Percentiles rank a stretch among this genome's conserved stretches.
phyloP scores from a whole-genome alignment of 2,329 filamentous ascomycete genomes.

The Botrytis medusae region DNA sequence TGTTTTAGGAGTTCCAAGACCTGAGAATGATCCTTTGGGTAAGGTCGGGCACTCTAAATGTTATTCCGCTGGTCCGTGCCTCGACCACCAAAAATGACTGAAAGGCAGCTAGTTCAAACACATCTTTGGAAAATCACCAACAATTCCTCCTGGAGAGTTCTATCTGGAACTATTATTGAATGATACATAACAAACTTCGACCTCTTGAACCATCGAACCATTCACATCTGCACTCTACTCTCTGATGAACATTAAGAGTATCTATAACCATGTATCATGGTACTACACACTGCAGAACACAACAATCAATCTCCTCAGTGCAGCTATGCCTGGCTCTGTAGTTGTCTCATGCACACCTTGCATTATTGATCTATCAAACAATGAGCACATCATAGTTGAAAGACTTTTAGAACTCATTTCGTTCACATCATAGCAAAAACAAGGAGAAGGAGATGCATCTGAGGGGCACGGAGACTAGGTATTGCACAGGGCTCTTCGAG shows the following conservation, averaged over 20 bases:
- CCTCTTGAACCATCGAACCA: background rate
- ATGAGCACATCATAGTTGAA: background rate
- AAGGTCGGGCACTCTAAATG: background rate
- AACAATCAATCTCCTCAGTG: background rate
- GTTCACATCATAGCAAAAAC: too few relatives aligned
- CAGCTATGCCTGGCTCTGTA: background rate
- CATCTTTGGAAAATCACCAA: background rate
- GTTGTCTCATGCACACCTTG: background rate
- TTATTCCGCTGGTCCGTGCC: slow-evolving; percentile 5
- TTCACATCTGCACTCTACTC: background rate
- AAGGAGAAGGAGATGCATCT: background rate
- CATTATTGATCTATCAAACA: background rate
- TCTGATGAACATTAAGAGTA: background rate
- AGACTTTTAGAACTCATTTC: background rate
- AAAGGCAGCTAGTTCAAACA: background rate
- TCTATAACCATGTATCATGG: background rate
- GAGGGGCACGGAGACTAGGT: background rate
- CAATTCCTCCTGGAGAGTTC: background rate
- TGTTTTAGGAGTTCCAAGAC: background rate
- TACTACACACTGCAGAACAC: background rate
- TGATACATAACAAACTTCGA: background rate
- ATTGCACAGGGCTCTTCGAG: background rate
- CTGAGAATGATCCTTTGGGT: background rate
- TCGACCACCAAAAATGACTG: background rate
- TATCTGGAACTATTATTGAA: background rate